Evolutionary conservation across 2,329 filamentous ascomycete genomes (phyloP).

Genomic region (Talaromyces sp.): DNA sequence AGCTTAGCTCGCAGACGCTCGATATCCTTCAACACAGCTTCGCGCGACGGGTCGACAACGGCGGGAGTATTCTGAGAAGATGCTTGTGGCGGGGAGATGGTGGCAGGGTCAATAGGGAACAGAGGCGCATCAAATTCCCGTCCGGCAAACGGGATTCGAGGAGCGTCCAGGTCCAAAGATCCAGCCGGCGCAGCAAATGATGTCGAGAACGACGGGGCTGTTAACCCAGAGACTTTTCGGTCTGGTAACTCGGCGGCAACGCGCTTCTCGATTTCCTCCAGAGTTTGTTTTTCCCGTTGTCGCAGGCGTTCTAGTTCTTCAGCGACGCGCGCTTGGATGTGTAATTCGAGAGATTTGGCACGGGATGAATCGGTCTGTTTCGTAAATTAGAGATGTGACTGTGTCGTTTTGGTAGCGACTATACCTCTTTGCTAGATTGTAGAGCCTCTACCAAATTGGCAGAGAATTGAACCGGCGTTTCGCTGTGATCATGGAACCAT

Average conservation of each 20-base stretch:
- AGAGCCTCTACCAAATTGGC: conserved; percentile 77
- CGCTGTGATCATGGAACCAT: conserved; percentile 45
- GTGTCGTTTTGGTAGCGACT: background rate
- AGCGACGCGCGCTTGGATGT: conserved; percentile 82
- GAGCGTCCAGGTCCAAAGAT: conserved; percentile 40
- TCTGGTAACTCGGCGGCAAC: conserved; percentile 39
- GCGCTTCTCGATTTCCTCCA: conserved; percentile 66
- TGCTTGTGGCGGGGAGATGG: conserved; percentile 20
- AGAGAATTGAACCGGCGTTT: conserved; percentile 68
- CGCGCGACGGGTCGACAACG: conserved; percentile 44
- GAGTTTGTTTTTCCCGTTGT: conserved; percentile 64
- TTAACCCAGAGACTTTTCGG: conserved; percentile 29
- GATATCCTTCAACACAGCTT: conserved; percentile 56
- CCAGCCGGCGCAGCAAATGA: conserved; percentile 24
- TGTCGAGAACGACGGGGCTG: conserved; percentile 26
- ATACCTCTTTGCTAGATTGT: conserved; percentile 81
- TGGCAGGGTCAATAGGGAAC: conserved; percentile 18
- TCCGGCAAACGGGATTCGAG: conserved; percentile 43
- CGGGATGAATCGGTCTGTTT: conserved; percentile 82
- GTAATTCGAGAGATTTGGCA: conserved; percentile 75
- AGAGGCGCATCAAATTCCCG: conserved; percentile 28
- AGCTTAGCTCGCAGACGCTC: conserved; percentile 56
- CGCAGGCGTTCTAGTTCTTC: conserved; percentile 79
- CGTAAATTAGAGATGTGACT: background rate
- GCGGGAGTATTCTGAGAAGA: conserved; percentile 15